These are phyloP conservation scores for Choiromyces venosus DNA, from an alignment of 495 filamentous ascomycete genomes.

Conservation along the genomic window DNA sequence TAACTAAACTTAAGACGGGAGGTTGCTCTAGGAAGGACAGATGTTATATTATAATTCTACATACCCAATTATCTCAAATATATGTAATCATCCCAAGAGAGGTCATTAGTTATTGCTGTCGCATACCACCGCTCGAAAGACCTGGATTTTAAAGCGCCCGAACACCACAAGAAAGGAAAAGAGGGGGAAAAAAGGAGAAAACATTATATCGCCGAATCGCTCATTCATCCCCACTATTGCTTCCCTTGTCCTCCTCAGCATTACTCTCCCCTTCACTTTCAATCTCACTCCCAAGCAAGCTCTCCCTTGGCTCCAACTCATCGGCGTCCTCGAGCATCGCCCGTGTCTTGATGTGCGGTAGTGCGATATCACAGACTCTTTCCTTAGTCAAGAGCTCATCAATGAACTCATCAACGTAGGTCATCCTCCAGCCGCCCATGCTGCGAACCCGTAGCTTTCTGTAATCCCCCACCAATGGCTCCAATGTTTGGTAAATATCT, in stretches of 20 bases:
- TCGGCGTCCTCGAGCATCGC: conserved; percentile 85
- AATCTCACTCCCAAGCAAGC: conserved; percentile 72
- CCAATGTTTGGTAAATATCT: conserved; percentile 71
- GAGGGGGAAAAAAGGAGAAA: not conserved
- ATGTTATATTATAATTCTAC: not conserved
- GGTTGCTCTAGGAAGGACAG: not conserved
- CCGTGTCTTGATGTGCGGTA: conserved; percentile 85
- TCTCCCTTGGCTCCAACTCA: conserved; percentile 74
- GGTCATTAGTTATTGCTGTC: not conserved
- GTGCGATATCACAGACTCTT: conserved; percentile 79
- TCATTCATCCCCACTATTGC: not conserved
- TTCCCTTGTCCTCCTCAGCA: not conserved
- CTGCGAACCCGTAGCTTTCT: conserved; percentile 74
- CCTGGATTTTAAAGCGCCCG: not conserved
- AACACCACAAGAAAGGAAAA: not conserved
- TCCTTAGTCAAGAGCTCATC: conserved; percentile 88
- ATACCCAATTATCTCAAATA: not conserved
- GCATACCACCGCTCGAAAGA: not conserved
- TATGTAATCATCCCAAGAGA: not conserved
- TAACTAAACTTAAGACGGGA: not conserved
- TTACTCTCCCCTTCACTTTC: conserved; percentile 71
- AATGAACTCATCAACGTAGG: conserved; percentile 86
- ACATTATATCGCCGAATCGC: not conserved
- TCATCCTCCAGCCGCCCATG: conserved; percentile 64
- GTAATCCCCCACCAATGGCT: conserved; percentile 75